Base-by-base conservation (phyloP, 2,329 filamentous ascomycete genomes). In the Trichoderma gracile region DNA sequence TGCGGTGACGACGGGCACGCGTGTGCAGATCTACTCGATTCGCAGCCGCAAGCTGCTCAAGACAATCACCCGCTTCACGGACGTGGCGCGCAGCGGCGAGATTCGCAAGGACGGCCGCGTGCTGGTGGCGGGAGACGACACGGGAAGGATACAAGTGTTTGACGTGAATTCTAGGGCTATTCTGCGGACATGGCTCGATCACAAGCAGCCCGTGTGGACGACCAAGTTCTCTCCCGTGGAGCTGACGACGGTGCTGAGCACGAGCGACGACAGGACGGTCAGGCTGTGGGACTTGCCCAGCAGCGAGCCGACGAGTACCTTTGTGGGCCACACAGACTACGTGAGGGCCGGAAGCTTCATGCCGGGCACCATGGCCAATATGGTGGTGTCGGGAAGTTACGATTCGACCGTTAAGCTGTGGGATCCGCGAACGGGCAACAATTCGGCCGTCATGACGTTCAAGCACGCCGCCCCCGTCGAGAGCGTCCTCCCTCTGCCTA, bases 191-290 rank as follows among this genome's bases (percentile, higher is more conserved):
- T 99, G 95, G 94, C 88, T 89, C 68, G 87, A 93, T 70, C 94
- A 98, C 80, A 93, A 93, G 79, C 93, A 96, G 82, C 92, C 95
- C 15, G 92, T 96, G 25, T 97, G 94, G 89, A 87, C 89, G 25
- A 94, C 93, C 52, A 89, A 89, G 76, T 99, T 96, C 84, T 94
- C 91, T n/a, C 92, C 93, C 1, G 85, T 84, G n/a, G 89, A 95
- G 67, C 84, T 93, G 68, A 99, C 95, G 0, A 87, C 87, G 3
- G 80, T 98, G 66, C 89, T 99, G 84, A 96, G 90, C 73, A 90
- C 91, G 59, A 93, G 91, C 75, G 95, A 99, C 76, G 95, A 99
- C 78, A 88, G 89, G 71, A 97, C 93, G 3, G 93, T 99, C 58
- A 86, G 93, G 61, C 79, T 98, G 64, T 99, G 96, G 96, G 94